These are phyloP conservation scores for Ceratobasidium sp. DNA, from an alignment of 1,284 basidiomycete species.

Conservation along the genomic window DNA sequence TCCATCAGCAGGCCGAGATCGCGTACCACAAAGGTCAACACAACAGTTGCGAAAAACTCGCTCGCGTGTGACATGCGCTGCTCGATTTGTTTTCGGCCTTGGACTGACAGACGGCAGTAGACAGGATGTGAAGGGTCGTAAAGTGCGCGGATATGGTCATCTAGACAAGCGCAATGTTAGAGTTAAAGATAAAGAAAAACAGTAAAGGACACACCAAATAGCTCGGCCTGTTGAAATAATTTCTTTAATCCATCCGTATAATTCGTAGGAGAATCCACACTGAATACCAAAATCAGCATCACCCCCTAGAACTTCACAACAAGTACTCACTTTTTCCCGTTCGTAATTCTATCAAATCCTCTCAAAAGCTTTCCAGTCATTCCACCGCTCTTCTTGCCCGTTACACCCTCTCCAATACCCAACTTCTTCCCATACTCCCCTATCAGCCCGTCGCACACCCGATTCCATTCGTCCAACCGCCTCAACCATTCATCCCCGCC, in stretches of 20 bases:
- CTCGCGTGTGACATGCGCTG: conserved; percentile 79
- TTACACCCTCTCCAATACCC: conserved; percentile 81
- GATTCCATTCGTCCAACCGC: conserved; percentile 75
- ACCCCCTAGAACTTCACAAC: conserved; percentile 42
- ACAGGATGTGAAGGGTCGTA: conserved; percentile 67
- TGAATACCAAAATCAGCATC: conserved; percentile 52
- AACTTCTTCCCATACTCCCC: conserved; percentile 89
- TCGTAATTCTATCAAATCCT: conserved; percentile 90
- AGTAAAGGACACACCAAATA: conserved; percentile 61
- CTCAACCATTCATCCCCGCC: conserved; percentile 77
- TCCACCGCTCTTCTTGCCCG: conserved; percentile 76
- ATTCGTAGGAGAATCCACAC: conserved; percentile 85
- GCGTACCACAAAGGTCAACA: conserved; percentile 91
- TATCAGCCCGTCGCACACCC: conserved; percentile 85
- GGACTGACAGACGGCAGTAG: conserved; percentile 76
- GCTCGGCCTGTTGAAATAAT: conserved; percentile 79
- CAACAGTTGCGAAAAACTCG: conserved; percentile 90
- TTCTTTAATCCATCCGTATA: conserved; percentile 84
- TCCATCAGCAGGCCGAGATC: conserved; percentile 74
- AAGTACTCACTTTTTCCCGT: conserved; percentile 83
- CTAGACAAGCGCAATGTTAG: conserved; percentile 51
- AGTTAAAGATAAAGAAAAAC: not conserved
- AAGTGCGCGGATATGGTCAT: conserved; percentile 85
- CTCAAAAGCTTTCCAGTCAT: conserved; percentile 85
- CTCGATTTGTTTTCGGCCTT: conserved; percentile 74